Evolutionary conservation across 306 rosid species (phyloP).

Genomic region (Fragaria nilgerrensis): DNA sequence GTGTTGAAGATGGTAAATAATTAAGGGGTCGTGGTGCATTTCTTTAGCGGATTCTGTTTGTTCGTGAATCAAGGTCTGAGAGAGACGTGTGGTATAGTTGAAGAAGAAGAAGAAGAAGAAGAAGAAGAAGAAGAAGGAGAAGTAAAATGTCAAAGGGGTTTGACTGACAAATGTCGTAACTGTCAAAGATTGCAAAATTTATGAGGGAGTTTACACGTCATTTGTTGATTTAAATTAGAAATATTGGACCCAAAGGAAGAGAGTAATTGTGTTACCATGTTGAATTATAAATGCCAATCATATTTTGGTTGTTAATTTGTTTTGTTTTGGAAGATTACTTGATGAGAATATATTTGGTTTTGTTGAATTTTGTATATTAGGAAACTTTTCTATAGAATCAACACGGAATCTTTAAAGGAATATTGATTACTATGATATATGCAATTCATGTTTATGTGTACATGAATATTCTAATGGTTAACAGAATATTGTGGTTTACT

Average conservation of each 20-base stretch:
- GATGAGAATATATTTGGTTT: not conserved
- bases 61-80: not conserved
- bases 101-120: not conserved
- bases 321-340: not conserved
- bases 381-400: too few species aligned
- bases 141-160: not conserved
- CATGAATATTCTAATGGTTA: too few species aligned
- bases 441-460: too few species aligned
- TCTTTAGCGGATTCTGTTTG: not conserved
- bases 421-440: too few species aligned
- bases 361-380: not conserved
- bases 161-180: not conserved
- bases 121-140: not conserved
- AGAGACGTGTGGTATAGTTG: not conserved
- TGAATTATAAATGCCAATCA: too few species aligned
- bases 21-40: not conserved
- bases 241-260: not conserved
- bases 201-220: not conserved
- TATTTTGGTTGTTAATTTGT: not conserved
- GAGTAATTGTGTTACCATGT: not conserved
- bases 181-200: not conserved
- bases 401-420: too few species aligned
- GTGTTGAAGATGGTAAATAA: not conserved
- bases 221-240: not conserved
- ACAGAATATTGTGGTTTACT: too few species aligned